Evolutionary conservation across 352 stramenopile genomes (phyloP).

Genomic region (Bremia lactucae): DNA sequence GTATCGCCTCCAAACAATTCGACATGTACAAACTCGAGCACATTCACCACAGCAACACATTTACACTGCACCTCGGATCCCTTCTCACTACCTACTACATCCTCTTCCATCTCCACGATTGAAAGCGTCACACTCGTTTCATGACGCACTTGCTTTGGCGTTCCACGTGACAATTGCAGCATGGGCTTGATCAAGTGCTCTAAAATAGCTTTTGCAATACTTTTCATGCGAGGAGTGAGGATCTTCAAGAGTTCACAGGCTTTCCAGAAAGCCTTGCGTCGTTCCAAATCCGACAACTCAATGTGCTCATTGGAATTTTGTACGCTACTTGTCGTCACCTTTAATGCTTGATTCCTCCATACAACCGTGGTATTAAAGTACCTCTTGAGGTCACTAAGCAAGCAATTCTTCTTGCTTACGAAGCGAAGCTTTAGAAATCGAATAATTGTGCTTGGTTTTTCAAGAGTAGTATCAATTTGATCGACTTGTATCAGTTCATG

Average conservation of each 20-base stretch:
- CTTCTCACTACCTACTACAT: slow-evolving; percentile 4
- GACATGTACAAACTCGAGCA: slow-evolving; percentile 45
- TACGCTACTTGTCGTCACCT: slow-evolving; percentile 8
- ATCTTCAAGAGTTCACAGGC: slow-evolving; percentile 41
- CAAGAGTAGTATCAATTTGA: neutral
- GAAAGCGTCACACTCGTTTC: slow-evolving; percentile 13
- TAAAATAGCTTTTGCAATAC: slow-evolving; percentile 41
- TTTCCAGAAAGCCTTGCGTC: slow-evolving; percentile 37
- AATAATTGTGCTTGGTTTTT: slow-evolving; percentile 25
- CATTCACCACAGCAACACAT: slow-evolving; percentile 30
- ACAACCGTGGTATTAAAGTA: slow-evolving; percentile 30
- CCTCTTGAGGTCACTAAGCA: slow-evolving; percentile 36
- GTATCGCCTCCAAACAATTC: slow-evolving; percentile 34
- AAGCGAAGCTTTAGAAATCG: slow-evolving; percentile 36
- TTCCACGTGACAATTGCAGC: slow-evolving; percentile 15
- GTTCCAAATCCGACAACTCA: slow-evolving; percentile 6
- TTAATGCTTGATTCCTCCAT: slow-evolving; percentile 34
- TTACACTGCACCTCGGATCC: slow-evolving; percentile 23
- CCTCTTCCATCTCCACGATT: slow-evolving; percentile 9
- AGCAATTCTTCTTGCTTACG: slow-evolving; percentile 39
- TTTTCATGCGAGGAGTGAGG: slow-evolving; percentile 32
- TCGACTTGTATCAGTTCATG: slow-evolving; percentile 8
- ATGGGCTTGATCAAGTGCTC: slow-evolving; percentile 45
- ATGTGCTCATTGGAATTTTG: slow-evolving; percentile 3
- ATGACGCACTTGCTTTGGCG: slow-evolving; percentile 18